These are phyloP conservation scores for Pneumocystis wakefieldiae DNA, from an alignment of 1,139 yeast species.

Conservation along the genomic window DNA sequence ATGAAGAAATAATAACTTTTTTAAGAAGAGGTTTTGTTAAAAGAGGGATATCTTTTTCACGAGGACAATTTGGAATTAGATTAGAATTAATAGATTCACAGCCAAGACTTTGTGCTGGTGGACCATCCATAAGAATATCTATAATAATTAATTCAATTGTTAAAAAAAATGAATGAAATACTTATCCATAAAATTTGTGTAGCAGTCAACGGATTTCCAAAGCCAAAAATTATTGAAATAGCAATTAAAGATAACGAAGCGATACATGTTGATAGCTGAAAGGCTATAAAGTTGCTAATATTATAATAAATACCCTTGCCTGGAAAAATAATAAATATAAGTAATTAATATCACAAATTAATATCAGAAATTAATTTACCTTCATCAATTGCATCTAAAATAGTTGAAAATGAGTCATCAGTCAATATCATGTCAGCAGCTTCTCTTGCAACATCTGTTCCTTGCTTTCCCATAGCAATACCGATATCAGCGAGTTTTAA, in stretches of 20 bases:
- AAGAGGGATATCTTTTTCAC: slow-evolving; percentile 70
- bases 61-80: slow-evolving; percentile 88
- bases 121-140: slow-evolving; percentile 95
- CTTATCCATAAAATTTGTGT: slow-evolving; percentile 93
- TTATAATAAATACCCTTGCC: slow-evolving; percentile 87
- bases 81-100: slow-evolving; percentile 94
- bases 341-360: not conserved
- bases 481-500: slow-evolving; percentile 93
- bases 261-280: slow-evolving; percentile 87
- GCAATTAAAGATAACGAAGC: slow-evolving; percentile 89
- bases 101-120: slow-evolving; percentile 95
- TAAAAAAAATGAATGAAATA: not conserved
- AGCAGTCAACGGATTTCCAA: slow-evolving; percentile 93
- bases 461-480: slow-evolving; percentile 90
- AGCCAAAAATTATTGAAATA: slow-evolving; percentile 64
- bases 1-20: slow-evolving; percentile 62
- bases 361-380: slow-evolving; percentile 25
- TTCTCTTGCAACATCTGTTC: slow-evolving; percentile 96
- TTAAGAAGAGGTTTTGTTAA: slow-evolving; percentile 52
- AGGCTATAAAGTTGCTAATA: slow-evolving; percentile 83
- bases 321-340: not conserved
- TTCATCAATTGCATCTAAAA: slow-evolving; percentile 81
- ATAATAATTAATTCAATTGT: not conserved
- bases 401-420: slow-evolving; percentile 90
- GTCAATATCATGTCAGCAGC: slow-evolving; percentile 96